These are phyloP conservation scores for Coemansia reversa DNA, from an alignment of 192 early-diverging fungal species.

Conservation along the genomic window DNA sequence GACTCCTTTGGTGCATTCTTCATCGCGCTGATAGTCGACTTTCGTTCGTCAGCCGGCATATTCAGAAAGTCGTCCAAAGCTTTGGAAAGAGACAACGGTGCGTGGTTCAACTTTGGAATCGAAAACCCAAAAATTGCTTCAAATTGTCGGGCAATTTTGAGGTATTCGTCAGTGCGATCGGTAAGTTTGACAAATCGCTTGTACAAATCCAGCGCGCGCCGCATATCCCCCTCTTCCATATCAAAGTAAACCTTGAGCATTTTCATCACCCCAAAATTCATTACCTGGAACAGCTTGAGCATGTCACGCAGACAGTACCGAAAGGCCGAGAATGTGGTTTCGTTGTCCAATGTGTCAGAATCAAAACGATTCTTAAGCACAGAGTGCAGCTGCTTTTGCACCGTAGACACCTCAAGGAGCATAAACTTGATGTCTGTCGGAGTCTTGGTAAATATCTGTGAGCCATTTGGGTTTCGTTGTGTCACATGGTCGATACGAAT, in stretches of 20 bases:
- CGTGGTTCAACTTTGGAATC: constrained; percentile 54
- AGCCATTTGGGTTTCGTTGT: constrained; percentile 36
- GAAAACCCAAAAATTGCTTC: constrained; percentile 52
- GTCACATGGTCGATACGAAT: constrained; percentile 53
- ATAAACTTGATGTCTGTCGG: constrained; percentile 45
- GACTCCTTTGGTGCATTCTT: constrained; percentile 25
- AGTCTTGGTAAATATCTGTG: constrained; percentile 47
- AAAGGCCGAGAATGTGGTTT: constrained; percentile 54
- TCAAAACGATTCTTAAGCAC: constrained; percentile 56
- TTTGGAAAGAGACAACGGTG: constrained; percentile 53
- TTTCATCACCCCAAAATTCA: constrained; percentile 59
- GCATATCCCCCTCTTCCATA: constrained; percentile 53
- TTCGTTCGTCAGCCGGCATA: constrained; percentile 41
- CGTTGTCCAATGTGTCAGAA: constrained; percentile 54
- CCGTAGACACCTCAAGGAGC: constrained; percentile 52
- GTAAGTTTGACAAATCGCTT: constrained; percentile 58
- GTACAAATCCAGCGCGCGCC: constrained; percentile 53
- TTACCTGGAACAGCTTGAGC: constrained; percentile 59
- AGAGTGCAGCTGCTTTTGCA: constrained; percentile 55
- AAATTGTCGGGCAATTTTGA: constrained; percentile 51
- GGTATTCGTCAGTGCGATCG: constrained; percentile 52
- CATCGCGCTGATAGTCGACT: constrained; percentile 26
- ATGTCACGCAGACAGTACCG: constrained; percentile 54
- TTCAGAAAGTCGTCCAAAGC: constrained; percentile 55
- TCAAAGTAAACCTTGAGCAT: constrained; percentile 60